phyloP scores from a whole-genome alignment of 2,329 filamentous ascomycete genomes.

The Juglanconis oblonga region DNA sequence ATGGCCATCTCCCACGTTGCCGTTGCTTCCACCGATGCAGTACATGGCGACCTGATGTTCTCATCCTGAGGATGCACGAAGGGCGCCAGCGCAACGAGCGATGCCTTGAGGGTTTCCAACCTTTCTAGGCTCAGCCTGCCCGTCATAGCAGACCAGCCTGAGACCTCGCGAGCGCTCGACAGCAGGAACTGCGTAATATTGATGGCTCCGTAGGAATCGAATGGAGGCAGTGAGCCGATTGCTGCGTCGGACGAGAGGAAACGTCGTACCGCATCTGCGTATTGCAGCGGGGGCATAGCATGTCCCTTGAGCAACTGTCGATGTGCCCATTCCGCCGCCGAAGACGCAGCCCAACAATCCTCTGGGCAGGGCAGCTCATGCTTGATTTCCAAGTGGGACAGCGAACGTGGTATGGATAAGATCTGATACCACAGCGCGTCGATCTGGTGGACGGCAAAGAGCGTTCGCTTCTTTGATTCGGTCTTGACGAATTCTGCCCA shows the following conservation, averaged over 20 bases:
- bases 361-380: conserved; percentile 39
- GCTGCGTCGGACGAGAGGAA: conserved; percentile 32
- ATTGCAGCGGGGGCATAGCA: conserved; percentile 24
- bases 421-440: conserved; percentile 43
- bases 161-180: conserved; percentile 39
- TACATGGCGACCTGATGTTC: conserved; percentile 2
- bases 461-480: conserved; percentile 39
- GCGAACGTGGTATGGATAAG: conserved; percentile 32
- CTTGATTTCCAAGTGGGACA: conserved; percentile 42
- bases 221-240: conserved; percentile 28
- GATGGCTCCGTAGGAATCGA: conserved; percentile 39
- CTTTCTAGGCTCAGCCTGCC: conserved; percentile 38
- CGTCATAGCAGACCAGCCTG: conserved; percentile 41
- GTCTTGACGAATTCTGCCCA: conserved; percentile 35
- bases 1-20: conserved; percentile 40
- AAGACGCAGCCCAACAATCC: conserved; percentile 34
- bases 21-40: conserved; percentile 16
- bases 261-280: conserved; percentile 34
- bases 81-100: conserved; percentile 31
- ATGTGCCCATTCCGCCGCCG: conserved; percentile 34
- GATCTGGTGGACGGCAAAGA: conserved; percentile 40
- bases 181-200: conserved; percentile 40
- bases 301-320: conserved; percentile 24
- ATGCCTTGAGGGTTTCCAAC: conserved; percentile 32
- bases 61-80: conserved; percentile 25